A percentile compares a stretch with the other conserved stretches of the same genome.
Evolutionary conservation across 176 grass and related monocot species (phyloP).

Genomic region (Stipa capillata): DNA sequence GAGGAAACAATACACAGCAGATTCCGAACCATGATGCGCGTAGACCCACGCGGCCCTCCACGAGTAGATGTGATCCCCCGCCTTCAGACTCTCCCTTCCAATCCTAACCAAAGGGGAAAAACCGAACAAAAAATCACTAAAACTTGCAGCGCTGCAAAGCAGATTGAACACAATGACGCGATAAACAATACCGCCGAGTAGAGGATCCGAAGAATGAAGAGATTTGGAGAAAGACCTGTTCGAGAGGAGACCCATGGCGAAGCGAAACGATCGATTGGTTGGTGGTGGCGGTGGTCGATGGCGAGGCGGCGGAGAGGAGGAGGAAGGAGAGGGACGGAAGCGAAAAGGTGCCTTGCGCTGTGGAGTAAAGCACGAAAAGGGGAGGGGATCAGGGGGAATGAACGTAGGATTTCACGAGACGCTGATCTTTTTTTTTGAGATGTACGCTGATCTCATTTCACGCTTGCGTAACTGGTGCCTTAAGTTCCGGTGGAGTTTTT

Average conservation of each 20-base stretch:
- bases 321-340: not conserved
- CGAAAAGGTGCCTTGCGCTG: not conserved
- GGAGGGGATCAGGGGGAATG: not conserved
- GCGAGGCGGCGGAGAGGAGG: not conserved
- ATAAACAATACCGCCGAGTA: not conserved
- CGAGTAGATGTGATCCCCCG: constrained; percentile 69
- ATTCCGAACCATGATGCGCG: constrained; percentile 49
- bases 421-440: no score
- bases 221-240: constrained; percentile 18
- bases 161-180: not conserved
- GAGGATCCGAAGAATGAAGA: not conserved
- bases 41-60: constrained; percentile 56
- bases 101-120: constrained; percentile 14
- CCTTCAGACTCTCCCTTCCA: constrained; percentile 46
- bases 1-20: not conserved
- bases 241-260: constrained; percentile 38
- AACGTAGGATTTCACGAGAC: constrained; percentile 22
- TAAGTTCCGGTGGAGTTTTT: not conserved
- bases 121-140: not conserved
- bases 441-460: not conserved
- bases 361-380: not conserved
- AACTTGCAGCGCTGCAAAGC: not conserved
- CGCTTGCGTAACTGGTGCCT: no score
- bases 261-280: not conserved
- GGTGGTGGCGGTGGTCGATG: no score